phyloP scores from a whole-genome alignment of 2,329 filamentous ascomycete species.

The Claviceps monticola region DNA sequence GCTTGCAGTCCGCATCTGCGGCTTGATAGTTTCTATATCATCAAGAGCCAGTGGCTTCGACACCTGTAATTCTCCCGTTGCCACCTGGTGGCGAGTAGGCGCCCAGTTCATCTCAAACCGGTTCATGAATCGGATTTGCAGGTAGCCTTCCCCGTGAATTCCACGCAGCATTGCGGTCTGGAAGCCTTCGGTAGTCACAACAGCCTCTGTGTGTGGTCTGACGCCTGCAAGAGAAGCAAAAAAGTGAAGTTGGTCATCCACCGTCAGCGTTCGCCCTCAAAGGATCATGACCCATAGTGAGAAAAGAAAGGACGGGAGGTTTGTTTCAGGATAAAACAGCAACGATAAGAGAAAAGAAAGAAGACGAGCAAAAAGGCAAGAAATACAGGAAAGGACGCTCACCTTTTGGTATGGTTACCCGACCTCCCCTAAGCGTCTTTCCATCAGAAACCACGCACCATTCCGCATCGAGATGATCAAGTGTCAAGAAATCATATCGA shows the following conservation, averaged over 20 bases:
- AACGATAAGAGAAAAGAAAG: neutral
- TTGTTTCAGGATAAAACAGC: no score
- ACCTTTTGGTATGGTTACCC: constrained; percentile 28
- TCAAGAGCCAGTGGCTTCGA: constrained; percentile 18
- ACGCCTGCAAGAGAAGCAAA: constrained; percentile 17
- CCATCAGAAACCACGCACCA: constrained; percentile 30
- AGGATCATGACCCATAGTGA: no score
- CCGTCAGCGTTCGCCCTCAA: neutral
- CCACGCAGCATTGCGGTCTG: constrained; percentile 12
- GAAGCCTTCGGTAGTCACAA: constrained; percentile 19
- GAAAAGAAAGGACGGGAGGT: no score
- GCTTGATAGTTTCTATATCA: constrained; percentile 7
- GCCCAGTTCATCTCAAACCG: constrained; percentile 35
- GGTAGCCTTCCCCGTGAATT: constrained; percentile 26
- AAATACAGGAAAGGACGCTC: constrained; percentile 4
- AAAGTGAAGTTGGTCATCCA: neutral
- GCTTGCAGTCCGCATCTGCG: constrained; percentile 11
- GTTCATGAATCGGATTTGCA: constrained; percentile 34
- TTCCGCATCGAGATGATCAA: constrained; percentile 34
- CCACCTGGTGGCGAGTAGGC: constrained; percentile 34
- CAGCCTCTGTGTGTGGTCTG: constrained; percentile 27
- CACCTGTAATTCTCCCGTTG: constrained; percentile 34
- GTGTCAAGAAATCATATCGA: constrained; percentile 37
- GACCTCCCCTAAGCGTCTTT: constrained; percentile 17
- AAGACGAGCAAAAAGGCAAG: neutral